These are phyloP conservation scores for Claviceps arundinis DNA, from an alignment of 2,329 filamentous ascomycete genomes.

Conservation along the genomic window DNA sequence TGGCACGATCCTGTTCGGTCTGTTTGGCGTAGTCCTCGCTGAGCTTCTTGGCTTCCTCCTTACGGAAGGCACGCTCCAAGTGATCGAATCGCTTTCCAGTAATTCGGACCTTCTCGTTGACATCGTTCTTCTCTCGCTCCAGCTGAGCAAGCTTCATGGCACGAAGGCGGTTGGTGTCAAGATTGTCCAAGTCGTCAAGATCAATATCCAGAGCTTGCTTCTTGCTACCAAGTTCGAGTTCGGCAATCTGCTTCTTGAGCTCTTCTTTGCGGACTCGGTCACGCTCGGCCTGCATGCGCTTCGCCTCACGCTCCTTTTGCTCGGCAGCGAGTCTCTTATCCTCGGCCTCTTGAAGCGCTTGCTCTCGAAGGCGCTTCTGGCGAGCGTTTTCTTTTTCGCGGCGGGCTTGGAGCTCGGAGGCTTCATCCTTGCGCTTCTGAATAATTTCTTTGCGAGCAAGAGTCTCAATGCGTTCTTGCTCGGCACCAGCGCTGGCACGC, in stretches of 20 bases:
- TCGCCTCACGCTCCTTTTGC: conserved; percentile 78
- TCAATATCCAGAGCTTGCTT: conserved; percentile 61
- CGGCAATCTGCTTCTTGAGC: conserved; percentile 80
- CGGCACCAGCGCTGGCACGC: conserved; percentile 75
- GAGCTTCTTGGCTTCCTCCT: conserved; percentile 89
- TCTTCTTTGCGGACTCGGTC: conserved; percentile 86
- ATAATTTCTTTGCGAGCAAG: conserved; percentile 82
- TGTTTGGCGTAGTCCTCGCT: conserved; percentile 75
- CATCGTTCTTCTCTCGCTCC: conserved; percentile 94
- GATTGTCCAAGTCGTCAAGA: conserved; percentile 66
- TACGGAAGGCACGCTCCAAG: conserved; percentile 89
- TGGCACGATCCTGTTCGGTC: conserved; percentile 60
- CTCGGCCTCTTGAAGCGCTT: conserved; percentile 82
- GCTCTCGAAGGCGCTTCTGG: conserved; percentile 72
- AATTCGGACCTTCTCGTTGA: conserved; percentile 79
- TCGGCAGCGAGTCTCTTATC: conserved; percentile 81
- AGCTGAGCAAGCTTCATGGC: conserved; percentile 90
- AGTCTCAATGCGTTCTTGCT: conserved; percentile 77
- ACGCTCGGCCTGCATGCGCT: conserved; percentile 73
- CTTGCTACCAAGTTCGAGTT: conserved; percentile 69
- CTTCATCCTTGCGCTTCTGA: conserved; percentile 91
- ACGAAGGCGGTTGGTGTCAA: conserved; percentile 82
- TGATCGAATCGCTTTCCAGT: conserved; percentile 95
- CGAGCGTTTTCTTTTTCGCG: conserved; percentile 88
- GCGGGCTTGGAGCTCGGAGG: conserved; percentile 74